A percentile compares a stretch with the other conserved stretches of the same genome.
Evolutionary conservation across 1,139 yeast species (phyloP).

Genomic region (Ogataea hybrid): DNA sequence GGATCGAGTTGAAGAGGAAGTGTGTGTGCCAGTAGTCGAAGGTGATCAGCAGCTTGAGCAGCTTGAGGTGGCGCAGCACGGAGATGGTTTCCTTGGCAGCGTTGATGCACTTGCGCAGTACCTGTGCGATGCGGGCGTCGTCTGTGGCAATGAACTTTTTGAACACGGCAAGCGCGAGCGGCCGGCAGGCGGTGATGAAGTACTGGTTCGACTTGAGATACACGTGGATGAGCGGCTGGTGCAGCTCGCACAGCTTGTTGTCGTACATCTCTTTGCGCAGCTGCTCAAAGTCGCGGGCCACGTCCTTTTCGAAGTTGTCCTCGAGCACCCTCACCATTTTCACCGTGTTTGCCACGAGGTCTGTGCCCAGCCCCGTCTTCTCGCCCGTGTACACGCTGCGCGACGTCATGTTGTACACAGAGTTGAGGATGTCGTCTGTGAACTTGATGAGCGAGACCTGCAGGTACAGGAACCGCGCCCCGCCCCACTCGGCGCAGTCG

Average conservation of each 20-base stretch:
- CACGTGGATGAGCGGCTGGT: slow-evolving; percentile 23
- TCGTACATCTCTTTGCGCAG: slow-evolving; percentile 18
- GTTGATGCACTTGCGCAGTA: slow-evolving; percentile 40
- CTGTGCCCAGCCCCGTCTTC: slow-evolving; percentile 12
- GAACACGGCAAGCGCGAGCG: slow-evolving; percentile 43
- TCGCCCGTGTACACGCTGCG: slow-evolving; percentile 23
- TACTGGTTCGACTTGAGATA: slow-evolving; percentile 47
- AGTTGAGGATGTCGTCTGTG: slow-evolving; percentile 23
- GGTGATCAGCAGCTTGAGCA: slow-evolving; percentile 38
- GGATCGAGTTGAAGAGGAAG: slow-evolving; percentile 44
- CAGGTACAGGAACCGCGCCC: slow-evolving; percentile 27
- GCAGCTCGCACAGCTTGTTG: slow-evolving; percentile 14
- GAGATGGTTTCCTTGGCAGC: slow-evolving; percentile 43
- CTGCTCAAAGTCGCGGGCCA: slow-evolving; percentile 19
- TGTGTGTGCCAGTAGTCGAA: slow-evolving; percentile 56
- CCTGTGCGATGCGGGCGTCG: slow-evolving; percentile 33
- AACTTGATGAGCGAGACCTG: slow-evolving; percentile 24
- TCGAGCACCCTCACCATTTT: slow-evolving; percentile 19
- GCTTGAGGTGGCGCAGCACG: slow-evolving; percentile 38
- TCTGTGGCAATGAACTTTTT: slow-evolving; percentile 34
- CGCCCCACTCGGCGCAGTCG: slow-evolving; percentile 38
- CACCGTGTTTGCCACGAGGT: slow-evolving; percentile 20
- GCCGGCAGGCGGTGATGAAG: slow-evolving; percentile 44
- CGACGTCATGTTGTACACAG: slow-evolving; percentile 25
- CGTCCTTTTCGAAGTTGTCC: slow-evolving; percentile 22